phyloP scores from a whole-genome alignment of 345 rosid genomes.

The Dimocarpus longan region DNA sequence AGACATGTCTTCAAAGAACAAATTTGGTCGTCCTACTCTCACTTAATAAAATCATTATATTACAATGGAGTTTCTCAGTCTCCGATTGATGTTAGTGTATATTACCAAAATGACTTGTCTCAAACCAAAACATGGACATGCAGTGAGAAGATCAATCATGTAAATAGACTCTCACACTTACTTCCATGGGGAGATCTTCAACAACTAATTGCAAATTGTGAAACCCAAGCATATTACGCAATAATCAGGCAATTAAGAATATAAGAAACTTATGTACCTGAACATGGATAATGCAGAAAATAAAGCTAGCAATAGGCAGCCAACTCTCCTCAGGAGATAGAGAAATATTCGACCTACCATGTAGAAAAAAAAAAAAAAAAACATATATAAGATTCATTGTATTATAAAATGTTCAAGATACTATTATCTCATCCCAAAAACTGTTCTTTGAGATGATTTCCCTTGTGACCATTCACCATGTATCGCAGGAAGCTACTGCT shows the following conservation, averaged over 20 bases:
- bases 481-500: neutral
- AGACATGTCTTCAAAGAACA: neutral
- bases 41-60: neutral
- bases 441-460: neutral
- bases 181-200: neutral
- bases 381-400: constrained; percentile 1
- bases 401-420: neutral
- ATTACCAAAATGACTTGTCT: neutral
- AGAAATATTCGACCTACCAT: constrained; percentile 73
- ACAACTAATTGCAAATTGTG: neutral
- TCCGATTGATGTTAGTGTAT: neutral
- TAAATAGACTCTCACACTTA: neutral
- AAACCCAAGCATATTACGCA: neutral
- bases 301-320: constrained; percentile 91
- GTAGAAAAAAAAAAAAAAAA: constrained; percentile 3
- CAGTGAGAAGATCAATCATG: neutral
- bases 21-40: neutral
- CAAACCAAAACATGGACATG: neutral
- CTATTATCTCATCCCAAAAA: neutral
- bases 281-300: constrained; percentile 79
- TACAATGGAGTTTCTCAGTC: neutral
- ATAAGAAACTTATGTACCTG: constrained; percentile 54
- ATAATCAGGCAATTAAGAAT: neutral
- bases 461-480: neutral
- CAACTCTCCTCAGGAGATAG: constrained; percentile 88